These are phyloP conservation scores for Gymnopilus dilepis DNA, from an alignment of 768 basidiomycete species.

Conservation along the genomic window DNA sequence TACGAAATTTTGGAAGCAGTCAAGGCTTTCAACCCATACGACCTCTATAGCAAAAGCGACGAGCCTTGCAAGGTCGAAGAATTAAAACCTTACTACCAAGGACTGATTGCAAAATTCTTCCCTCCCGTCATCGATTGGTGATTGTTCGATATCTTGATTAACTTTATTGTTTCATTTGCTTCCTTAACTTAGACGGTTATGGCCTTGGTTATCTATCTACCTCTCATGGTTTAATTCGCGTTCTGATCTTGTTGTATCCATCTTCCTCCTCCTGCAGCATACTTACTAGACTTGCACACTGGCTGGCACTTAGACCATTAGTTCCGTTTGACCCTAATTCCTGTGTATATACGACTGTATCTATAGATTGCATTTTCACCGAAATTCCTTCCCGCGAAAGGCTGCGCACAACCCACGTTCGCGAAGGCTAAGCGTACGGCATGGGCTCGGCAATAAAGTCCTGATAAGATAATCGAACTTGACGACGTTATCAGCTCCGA, in stretches of 20 bases:
- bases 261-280: neutral
- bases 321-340: conserved; percentile 2
- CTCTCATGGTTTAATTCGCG: neutral
- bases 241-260: neutral
- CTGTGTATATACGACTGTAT: conserved; percentile 16
- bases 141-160: conserved; percentile 7
- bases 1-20: conserved; percentile 70
- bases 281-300: neutral
- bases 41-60: conserved; percentile 91
- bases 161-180: conserved; percentile 4
- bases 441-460: conserved; percentile 1
- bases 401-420: conserved; percentile 8
- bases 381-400: neutral
- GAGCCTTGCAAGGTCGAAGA: conserved; percentile 62
- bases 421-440: conserved; percentile 7
- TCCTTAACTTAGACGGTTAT: conserved; percentile 4
- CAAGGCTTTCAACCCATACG: conserved; percentile 91
- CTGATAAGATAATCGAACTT: conserved; percentile 20
- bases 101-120: conserved; percentile 86
- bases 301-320: neutral
- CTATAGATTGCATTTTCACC: conserved; percentile 17
- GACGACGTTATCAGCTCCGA: neutral
- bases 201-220: conserved; percentile 2
- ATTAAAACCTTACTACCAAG: conserved; percentile 84
- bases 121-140: conserved; percentile 84